These are phyloP conservation scores for Hanseniaspora thailandica DNA, from an alignment of 805 yeast genomes.

Conservation along the genomic window DNA sequence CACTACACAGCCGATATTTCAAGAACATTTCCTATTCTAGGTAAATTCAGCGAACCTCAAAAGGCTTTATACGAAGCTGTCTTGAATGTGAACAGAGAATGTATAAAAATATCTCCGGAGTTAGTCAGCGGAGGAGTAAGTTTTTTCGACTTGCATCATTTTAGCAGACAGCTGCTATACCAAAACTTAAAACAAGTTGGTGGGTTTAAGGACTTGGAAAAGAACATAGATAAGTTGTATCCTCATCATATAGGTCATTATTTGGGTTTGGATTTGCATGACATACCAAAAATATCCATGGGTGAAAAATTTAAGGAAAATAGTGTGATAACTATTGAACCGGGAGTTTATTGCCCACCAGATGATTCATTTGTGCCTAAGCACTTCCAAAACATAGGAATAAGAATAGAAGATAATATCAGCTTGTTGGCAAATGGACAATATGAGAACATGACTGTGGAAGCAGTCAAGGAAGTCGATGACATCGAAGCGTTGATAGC, in stretches of 20 bases:
- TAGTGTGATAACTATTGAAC: constrained; percentile 89
- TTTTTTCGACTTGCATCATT: constrained; percentile 62
- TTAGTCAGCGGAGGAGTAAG: constrained; percentile 27
- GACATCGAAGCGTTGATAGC: constrained; percentile 65
- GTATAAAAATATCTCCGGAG: constrained; percentile 51
- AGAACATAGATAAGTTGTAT: constrained; percentile 46
- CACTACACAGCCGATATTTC: constrained; percentile 95
- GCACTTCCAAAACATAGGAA: constrained; percentile 76
- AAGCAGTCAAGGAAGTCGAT: constrained; percentile 72
- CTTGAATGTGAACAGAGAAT: constrained; percentile 63
- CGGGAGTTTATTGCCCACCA: constrained; percentile 83
- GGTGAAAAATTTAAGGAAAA: constrained; percentile 44
- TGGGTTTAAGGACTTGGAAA: constrained; percentile 48
- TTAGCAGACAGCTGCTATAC: constrained; percentile 48
- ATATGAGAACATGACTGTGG: constrained; percentile 56
- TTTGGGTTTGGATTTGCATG: constrained; percentile 85
- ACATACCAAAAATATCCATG: constrained; percentile 55
- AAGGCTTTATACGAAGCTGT: constrained; percentile 82
- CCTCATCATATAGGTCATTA: constrained; percentile 97
- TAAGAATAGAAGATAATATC: constrained; percentile 88
- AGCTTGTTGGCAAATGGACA: constrained; percentile 52
- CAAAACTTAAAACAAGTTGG: constrained; percentile 51
- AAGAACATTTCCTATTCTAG: constrained; percentile 86
- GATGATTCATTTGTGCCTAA: constrained; percentile 56
- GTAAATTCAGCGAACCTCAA: constrained; percentile 66